phyloP scores from a whole-genome alignment of 2,329 filamentous ascomycete genomes.

The Diaporthe nobilis region DNA sequence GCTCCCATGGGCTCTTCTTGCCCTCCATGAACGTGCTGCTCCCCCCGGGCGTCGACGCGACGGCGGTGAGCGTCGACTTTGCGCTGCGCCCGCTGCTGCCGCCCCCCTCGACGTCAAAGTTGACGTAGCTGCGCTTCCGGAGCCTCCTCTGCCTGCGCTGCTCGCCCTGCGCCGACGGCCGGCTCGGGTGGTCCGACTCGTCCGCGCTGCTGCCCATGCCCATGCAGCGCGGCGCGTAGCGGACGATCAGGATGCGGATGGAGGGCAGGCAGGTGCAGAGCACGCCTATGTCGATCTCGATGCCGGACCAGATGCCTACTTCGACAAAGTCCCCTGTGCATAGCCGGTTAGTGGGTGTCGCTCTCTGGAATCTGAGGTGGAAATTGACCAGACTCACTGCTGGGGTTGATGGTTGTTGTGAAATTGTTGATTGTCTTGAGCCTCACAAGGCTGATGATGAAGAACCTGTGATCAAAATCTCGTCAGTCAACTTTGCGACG shows the following conservation, averaged over 20 bases:
- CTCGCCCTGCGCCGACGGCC: background rate
- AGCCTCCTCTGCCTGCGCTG: constrained; percentile 3
- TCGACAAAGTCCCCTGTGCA: constrained; percentile 41
- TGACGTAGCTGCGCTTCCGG: constrained; percentile 23
- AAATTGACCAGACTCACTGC: background rate
- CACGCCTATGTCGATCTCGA: constrained; percentile 52
- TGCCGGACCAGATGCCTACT: constrained; percentile 49
- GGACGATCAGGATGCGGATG: constrained; percentile 50
- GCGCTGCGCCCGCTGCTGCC: constrained; percentile 1
- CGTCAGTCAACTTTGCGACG: background rate
- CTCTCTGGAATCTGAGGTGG: too few species aligned
- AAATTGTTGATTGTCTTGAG: constrained; percentile 4
- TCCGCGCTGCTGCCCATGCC: constrained; percentile 4
- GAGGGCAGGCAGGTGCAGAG: constrained; percentile 52
- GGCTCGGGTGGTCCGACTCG: constrained; percentile 1
- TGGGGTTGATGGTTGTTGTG: constrained; percentile 9
- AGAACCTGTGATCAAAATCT: background rate
- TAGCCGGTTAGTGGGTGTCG: background rate
- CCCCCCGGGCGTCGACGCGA: background rate
- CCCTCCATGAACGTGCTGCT: constrained; percentile 2
- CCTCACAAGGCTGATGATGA: constrained; percentile 23
- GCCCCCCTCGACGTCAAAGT: constrained; percentile 4
- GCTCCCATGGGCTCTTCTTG: background rate
- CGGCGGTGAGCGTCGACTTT: background rate
- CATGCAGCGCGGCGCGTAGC: constrained; percentile 33